A percentile compares a stretch with the other conserved stretches of the same genome.
These are phyloP conservation scores for Schizosaccharomyces osmophilus DNA, from an alignment of 805 yeast species.

Conservation along the genomic window DNA sequence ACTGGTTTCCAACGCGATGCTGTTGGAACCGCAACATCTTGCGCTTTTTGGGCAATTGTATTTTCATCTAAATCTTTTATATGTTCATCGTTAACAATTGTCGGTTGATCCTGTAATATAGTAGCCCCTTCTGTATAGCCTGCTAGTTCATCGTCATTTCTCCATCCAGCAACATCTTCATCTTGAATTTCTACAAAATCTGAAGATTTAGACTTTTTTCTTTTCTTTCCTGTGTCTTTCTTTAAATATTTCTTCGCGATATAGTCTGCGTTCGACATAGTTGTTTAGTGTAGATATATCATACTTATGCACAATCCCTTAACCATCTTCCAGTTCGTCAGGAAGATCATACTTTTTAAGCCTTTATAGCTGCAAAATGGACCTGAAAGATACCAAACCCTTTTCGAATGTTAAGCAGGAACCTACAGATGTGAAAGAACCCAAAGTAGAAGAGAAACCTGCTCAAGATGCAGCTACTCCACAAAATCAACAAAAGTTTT, in stretches of 20 bases:
- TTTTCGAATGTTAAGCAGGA: not conserved
- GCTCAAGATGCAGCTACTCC: not conserved
- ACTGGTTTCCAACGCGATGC: not conserved
- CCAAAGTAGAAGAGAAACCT: not conserved
- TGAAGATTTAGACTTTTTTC: slow-evolving; percentile 12
- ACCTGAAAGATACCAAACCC: not conserved
- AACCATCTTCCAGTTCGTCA: not conserved
- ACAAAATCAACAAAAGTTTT: not conserved
- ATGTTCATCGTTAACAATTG: slow-evolving; percentile 6
- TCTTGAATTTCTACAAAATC: slow-evolving; percentile 9
- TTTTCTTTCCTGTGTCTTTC: slow-evolving; percentile 9
- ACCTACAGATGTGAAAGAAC: not conserved
- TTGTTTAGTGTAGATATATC: not conserved
- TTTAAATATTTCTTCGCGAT: slow-evolving; percentile 22
- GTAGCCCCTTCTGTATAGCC: not conserved
- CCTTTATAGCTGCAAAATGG: not conserved
- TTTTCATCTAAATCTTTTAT: slow-evolving; percentile 15
- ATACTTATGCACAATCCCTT: not conserved
- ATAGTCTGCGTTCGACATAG: slow-evolving; percentile 20
- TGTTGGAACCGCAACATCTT: not conserved
- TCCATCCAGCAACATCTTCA: slow-evolving; percentile 8
- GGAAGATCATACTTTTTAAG: not conserved
- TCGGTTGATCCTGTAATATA: not conserved
- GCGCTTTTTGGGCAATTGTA: slow-evolving; percentile 4
- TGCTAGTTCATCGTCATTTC: slow-evolving; percentile 1